Evolutionary conservation across 208 protist genomes (phyloP).

Genomic region (Histomonas meleagridis): DNA sequence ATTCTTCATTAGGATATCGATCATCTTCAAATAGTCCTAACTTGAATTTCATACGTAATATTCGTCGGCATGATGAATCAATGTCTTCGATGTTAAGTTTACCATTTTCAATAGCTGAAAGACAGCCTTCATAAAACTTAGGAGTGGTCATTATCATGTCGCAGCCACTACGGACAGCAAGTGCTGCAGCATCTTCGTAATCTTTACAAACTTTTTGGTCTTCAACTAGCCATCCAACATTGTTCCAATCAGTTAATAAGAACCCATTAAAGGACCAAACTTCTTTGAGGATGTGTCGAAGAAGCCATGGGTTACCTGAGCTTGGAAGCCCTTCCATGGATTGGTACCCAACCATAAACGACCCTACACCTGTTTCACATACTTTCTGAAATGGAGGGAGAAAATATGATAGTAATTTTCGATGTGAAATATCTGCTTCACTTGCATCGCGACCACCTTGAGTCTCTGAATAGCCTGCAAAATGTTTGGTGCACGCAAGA

Average conservation of each 20-base stretch:
- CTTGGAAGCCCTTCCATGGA: not conserved
- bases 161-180: not conserved
- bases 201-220: not conserved
- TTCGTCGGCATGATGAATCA: not conserved
- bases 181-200: not conserved
- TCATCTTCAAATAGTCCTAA: conserved; percentile 12
- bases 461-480: conserved; percentile 51
- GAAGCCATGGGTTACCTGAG: not conserved
- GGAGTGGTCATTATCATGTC: conserved; percentile 4
- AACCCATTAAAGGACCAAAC: conserved; percentile 46
- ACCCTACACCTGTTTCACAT: conserved; percentile 31
- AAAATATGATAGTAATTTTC: conserved; percentile 48
- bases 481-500: conserved; percentile 53
- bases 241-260: conserved; percentile 47
- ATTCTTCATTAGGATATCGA: not conserved
- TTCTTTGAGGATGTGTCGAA: not conserved
- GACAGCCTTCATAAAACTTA: not conserved
- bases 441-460: conserved; percentile 48
- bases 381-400: conserved; percentile 47
- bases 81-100: not conserved
- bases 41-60: not conserved
- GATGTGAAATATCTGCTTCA: conserved; percentile 43
- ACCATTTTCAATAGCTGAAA: not conserved
- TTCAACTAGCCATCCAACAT: not conserved
- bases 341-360: conserved; percentile 27